Percentiles rank a stretch among this genome's conserved stretches.
phyloP scores from a whole-genome alignment of 108 stramenopile species.

The Pseudonitzschia pungens region DNA sequence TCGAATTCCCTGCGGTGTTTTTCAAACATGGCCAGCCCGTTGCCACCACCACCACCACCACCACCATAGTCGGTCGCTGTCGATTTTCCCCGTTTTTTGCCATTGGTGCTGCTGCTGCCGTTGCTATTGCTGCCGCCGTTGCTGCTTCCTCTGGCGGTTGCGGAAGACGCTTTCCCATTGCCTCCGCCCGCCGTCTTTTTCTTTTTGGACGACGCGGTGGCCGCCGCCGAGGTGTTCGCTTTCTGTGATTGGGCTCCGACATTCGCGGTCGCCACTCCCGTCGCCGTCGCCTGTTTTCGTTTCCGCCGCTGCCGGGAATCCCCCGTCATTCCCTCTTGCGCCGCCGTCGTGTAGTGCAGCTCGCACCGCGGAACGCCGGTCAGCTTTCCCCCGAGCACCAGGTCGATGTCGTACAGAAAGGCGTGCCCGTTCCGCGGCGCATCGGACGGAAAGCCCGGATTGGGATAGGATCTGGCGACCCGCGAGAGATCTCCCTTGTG shows the following conservation, averaged over 20 bases:
- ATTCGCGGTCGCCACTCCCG: background rate
- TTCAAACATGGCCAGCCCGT: constrained; percentile 50
- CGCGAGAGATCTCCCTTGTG: constrained; percentile 31
- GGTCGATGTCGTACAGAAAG: constrained; percentile 41
- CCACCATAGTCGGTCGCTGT: constrained; percentile 7
- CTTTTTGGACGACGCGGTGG: background rate
- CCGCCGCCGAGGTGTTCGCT: background rate
- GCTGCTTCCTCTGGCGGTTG: too few relatives aligned
- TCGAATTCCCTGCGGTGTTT: constrained; percentile 79
- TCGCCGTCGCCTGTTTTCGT: constrained; percentile 28
- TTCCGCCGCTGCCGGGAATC: constrained; percentile 35
- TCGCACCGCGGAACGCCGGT: constrained; percentile 38
- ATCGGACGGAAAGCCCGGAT: background rate
- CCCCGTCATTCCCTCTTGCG: constrained; percentile 58
- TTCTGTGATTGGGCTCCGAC: too few relatives aligned
- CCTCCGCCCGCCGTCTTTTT: background rate
- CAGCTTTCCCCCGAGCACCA: constrained; percentile 58
- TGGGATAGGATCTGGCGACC: constrained; percentile 19
- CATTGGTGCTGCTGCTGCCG: background rate
- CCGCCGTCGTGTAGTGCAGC: constrained; percentile 61
- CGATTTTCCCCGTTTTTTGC: constrained; percentile 14
- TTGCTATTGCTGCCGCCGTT: constrained; percentile 2
- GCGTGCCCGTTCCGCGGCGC: constrained; percentile 17
- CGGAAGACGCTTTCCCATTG: background rate
- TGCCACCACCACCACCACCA: constrained; percentile 1